These are phyloP conservation scores for Grosmannia serpens DNA, from an alignment of 2,329 filamentous ascomycete species.

Conservation along the genomic window DNA sequence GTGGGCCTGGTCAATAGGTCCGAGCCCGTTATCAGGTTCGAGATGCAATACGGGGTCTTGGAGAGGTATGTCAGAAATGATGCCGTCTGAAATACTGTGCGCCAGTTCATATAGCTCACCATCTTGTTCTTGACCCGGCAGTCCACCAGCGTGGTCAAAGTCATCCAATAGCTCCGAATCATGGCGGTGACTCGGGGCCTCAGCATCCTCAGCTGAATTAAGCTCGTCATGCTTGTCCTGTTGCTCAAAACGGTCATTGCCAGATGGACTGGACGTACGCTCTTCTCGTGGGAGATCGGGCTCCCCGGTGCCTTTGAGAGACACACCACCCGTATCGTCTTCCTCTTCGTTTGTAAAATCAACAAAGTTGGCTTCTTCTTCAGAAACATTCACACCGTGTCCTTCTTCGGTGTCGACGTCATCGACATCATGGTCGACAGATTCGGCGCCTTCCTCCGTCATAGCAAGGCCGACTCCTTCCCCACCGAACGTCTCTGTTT, in stretches of 20 bases:
- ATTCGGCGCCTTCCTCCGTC: background rate
- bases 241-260: background rate
- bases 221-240: background rate
- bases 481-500: background rate
- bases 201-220: background rate
- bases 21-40: slow-evolving; percentile 5
- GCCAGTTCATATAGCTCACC: background rate
- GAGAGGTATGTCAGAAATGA: background rate
- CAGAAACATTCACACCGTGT: background rate
- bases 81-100: background rate
- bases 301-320: background rate
- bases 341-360: slow-evolving; percentile 9
- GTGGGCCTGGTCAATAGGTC: background rate
- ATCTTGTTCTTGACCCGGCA: slow-evolving; percentile 1
- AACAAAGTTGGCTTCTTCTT: background rate
- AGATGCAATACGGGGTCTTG: slow-evolving; percentile 4
- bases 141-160: background rate
- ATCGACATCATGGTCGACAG: background rate
- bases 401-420: background rate
- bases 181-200: background rate
- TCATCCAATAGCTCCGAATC: slow-evolving; percentile 8
- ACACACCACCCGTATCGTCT: slow-evolving; percentile 5
- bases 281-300: background rate
- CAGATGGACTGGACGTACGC: background rate
- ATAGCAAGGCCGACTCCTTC: background rate